Percentiles rank a stretch among this genome's conserved stretches.
phyloP scores from a whole-genome alignment of 73 alveolate genomes.

The Paramecium primaurelia region DNA sequence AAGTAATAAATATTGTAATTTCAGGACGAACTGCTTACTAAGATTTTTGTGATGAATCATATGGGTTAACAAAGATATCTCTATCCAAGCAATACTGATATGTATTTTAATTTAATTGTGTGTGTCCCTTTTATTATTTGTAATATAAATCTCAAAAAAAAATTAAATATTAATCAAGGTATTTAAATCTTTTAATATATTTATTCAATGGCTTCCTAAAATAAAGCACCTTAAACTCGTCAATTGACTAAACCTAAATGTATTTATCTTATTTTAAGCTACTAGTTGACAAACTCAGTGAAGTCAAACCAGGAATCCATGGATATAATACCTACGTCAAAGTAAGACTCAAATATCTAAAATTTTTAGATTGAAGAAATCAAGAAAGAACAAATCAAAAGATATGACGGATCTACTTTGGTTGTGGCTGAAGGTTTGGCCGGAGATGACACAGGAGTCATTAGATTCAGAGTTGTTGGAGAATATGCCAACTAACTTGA shows the following conservation, averaged over 20 bases:
- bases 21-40: neutral
- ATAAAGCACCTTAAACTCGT: neutral
- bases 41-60: neutral
- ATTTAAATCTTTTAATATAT: conserved; percentile 11
- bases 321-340: conserved; percentile 39
- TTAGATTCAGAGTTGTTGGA: conserved; percentile 42
- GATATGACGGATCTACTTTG: conserved; percentile 20
- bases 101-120: neutral
- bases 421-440: conserved; percentile 21
- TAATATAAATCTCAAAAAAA: neutral
- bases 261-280: neutral
- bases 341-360: neutral
- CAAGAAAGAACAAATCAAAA: neutral
- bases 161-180: conserved; percentile 10
- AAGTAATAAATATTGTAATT: neutral
- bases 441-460: conserved; percentile 31
- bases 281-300: neutral
- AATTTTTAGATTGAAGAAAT: neutral
- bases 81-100: neutral
- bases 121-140: neutral
- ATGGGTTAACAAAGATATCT: neutral
- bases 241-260: conserved; percentile 14
- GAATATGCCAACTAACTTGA: conserved; percentile 35
- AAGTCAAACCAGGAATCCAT: conserved; percentile 24
- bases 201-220: conserved; percentile 2